A percentile compares a stretch with the other conserved stretches of the same genome.
These are phyloP conservation scores for Alternaria infectoria DNA, from an alignment of 2,329 filamentous ascomycete genomes.

Conservation along the genomic window DNA sequence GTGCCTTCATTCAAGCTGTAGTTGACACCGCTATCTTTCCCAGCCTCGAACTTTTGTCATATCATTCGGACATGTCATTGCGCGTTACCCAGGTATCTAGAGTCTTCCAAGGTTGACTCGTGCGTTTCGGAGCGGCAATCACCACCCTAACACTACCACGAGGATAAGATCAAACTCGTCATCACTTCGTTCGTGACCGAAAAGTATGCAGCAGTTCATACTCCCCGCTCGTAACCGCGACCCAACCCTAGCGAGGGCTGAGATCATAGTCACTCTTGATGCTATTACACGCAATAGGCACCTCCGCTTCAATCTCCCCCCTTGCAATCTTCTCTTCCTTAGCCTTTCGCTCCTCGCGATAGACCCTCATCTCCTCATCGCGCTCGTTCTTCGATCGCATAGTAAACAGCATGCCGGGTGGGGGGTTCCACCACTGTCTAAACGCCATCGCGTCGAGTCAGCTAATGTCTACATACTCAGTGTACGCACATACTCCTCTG, in stretches of 20 bases:
- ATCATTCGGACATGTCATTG: too few relatives aligned
- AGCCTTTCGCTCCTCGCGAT: neutral
- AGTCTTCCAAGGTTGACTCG: too few relatives aligned
- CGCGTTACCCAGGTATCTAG: too few relatives aligned
- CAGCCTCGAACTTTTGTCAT: too few relatives aligned
- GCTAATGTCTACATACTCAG: neutral
- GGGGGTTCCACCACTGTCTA: constrained; percentile 4
- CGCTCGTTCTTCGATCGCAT: constrained; percentile 1
- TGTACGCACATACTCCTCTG: neutral
- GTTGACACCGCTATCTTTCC: too few relatives aligned
- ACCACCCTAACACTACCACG: too few relatives aligned
- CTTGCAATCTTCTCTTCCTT: constrained; percentile 2
- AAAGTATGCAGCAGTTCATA: too few relatives aligned
- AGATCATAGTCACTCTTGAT: constrained; percentile 6
- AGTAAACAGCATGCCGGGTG: neutral
- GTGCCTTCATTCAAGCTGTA: neutral
- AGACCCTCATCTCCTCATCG: neutral
- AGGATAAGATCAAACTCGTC: too few relatives aligned
- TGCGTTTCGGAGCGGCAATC: too few relatives aligned
- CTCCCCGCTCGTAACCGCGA: too few relatives aligned
- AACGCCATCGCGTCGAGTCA: neutral
- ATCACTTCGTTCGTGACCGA: too few relatives aligned
- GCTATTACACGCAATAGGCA: neutral
- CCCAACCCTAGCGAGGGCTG: constrained; percentile 2
- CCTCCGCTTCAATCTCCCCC: constrained; percentile 1